phyloP scores from a whole-genome alignment of 1,284 basidiomycete genomes.

The Hypsizygus ulmarius region DNA sequence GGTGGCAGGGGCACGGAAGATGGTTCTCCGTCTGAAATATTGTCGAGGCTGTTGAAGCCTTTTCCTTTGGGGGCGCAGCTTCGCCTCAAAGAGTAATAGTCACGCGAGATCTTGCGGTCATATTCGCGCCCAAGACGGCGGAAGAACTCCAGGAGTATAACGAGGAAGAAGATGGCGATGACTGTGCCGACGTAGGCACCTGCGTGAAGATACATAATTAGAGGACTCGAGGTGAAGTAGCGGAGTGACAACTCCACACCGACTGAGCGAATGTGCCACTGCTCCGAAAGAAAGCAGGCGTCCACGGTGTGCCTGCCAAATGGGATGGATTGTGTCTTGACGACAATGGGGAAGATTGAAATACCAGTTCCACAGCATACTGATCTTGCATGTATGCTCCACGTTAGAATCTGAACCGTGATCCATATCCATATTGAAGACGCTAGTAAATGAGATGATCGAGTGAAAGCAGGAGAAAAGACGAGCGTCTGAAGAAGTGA shows the following conservation, averaged over 20 bases:
- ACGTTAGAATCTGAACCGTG: not conserved
- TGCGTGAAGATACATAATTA: not conserved
- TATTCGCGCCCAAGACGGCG: slow-evolving; percentile 7
- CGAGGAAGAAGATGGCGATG: slow-evolving; percentile 3
- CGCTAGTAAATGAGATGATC: no score
- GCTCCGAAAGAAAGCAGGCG: slow-evolving; percentile 4
- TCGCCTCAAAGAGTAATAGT: not conserved
- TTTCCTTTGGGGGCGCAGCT: not conserved
- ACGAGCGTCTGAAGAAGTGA: no score
- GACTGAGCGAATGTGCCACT: slow-evolving; percentile 8
- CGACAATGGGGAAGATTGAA: not conserved
- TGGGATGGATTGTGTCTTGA: not conserved
- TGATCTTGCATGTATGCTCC: slow-evolving; percentile 2
- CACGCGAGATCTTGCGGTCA: slow-evolving; percentile 6
- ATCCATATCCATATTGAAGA: not conserved
- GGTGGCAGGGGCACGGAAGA: not conserved
- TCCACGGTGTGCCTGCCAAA: slow-evolving; percentile 3
- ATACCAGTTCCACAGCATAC: slow-evolving; percentile 6
- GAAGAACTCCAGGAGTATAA: slow-evolving; percentile 3
- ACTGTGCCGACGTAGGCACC: slow-evolving; percentile 4
- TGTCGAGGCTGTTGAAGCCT: not conserved
- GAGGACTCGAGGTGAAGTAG: not conserved
- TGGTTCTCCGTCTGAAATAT: not conserved
- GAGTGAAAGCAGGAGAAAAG: no score
- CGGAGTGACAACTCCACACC: not conserved